Base-by-base conservation (phyloP, 2,329 filamentous ascomycete species). In the Epichloe sylvatica region DNA sequence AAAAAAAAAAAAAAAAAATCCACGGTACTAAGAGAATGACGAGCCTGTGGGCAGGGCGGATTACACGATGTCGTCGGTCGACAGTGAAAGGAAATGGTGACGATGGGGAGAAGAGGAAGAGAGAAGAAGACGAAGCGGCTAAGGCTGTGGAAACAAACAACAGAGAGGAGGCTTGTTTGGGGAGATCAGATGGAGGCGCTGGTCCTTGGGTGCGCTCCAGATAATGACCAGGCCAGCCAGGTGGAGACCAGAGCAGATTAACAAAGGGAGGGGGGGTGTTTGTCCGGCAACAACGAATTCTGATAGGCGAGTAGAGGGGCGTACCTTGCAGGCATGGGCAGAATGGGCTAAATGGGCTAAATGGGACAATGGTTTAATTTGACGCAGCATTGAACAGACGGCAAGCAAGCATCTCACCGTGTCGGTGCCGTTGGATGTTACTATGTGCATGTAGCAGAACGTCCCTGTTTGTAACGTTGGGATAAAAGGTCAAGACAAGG, bases 31-130 rank as follows among this genome's bases (percentile, higher is more conserved):
- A 77, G 77, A 60, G 75, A 78, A 68, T 71, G 77, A 68, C 71
- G 69, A 67, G 73, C 75, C 76, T 66, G 74, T 72, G 73, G 70
- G 72, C 73, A 75, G 73, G 45, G 72, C 72, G 66, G 61, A 53
- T 54, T 50, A 50, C 46, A 56, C 46, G 47, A 53, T 54, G 57
- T 57, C 52, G 59, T 61, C 67, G 65, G 64, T 70, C 64, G 64
- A 63, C 57, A 60, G 59, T 56, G 55, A 43, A 38, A 56, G 50
- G 54, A 56, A 59, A 52, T 60, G 60, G 57, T 57, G 61, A 61
- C 65, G 63, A 65, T 62, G 58, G 51, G 47, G 56, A 53, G 59
- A 55, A 55, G 59, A 57, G 58, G 57, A 55, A 55, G 52, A 55
- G 52, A 56, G 50, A 49, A 55, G 52, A 53, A 58, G 51, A 55